A percentile compares a stretch with the other conserved stretches of the same genome.
These are phyloP conservation scores for Dillenia turbinata DNA, from an alignment of 164 flowering plant species.

Conservation along the genomic window DNA sequence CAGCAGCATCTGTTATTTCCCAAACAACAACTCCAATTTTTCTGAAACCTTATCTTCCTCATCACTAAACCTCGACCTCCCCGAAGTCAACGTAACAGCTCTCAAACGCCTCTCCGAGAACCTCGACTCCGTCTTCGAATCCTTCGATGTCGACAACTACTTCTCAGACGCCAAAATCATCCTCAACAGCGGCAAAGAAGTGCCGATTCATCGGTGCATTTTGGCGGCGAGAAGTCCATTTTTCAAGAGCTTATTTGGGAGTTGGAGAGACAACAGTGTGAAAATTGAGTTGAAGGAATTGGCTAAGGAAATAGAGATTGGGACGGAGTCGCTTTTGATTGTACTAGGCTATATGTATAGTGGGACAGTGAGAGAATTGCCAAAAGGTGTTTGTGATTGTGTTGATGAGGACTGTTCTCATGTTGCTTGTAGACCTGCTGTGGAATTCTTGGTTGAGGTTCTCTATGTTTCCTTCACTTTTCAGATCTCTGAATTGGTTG, in stretches of 20 bases:
- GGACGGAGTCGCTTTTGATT: constrained; percentile 46
- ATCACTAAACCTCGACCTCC: constrained; percentile 3
- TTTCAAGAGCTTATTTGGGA: constrained; percentile 41
- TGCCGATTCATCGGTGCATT: constrained; percentile 69
- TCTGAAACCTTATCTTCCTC: constrained; percentile 13
- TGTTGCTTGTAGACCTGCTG: constrained; percentile 57
- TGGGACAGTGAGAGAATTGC: constrained; percentile 46
- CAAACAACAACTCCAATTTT: constrained; percentile 2
- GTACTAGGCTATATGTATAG: constrained; percentile 68
- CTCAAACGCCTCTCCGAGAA: constrained; percentile 45
- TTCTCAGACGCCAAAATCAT: constrained; percentile 48
- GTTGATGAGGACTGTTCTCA: constrained; percentile 71
- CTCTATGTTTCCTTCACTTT: constrained; percentile 58
- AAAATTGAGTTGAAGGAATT: constrained; percentile 54
- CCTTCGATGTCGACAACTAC: constrained; percentile 36
- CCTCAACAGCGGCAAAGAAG: constrained; percentile 30
- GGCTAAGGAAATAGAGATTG: constrained; percentile 49
- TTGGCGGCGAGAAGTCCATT: constrained; percentile 56
- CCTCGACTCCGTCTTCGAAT: constrained; percentile 41
- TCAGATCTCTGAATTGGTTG: constrained; percentile 57
- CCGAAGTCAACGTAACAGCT: constrained; percentile 31
- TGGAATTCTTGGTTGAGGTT: constrained; percentile 62
- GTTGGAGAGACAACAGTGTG: constrained; percentile 18
- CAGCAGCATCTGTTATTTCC: constrained; percentile 35
- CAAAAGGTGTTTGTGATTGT: constrained; percentile 50